Evolutionary conservation across 371 early-diverging fungal species (phyloP).

Genomic region (Thermomucor indicae-seudaticae): DNA sequence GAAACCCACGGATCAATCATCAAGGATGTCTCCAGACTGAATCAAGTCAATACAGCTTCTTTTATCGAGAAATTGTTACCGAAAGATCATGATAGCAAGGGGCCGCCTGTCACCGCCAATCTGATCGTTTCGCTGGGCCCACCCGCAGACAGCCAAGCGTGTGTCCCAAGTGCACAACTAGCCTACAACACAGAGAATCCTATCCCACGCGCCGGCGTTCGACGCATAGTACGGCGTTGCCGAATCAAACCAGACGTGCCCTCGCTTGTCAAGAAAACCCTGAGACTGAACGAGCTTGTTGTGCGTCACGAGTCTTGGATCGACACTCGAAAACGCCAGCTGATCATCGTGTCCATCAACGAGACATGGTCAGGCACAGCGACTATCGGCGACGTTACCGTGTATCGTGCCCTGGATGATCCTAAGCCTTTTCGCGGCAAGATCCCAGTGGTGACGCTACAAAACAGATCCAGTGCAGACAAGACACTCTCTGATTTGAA

Average conservation of each 20-base stretch:
- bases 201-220: slow-evolving; percentile 10
- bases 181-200: background rate
- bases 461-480: no score
- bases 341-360: slow-evolving; percentile 5
- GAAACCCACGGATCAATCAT: background rate
- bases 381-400: slow-evolving; percentile 11
- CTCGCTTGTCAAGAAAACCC: background rate
- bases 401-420: slow-evolving; percentile 5
- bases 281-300: slow-evolving; percentile 8
- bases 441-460: slow-evolving; percentile 1
- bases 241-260: slow-evolving; percentile 8
- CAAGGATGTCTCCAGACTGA: background rate
- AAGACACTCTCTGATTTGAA: slow-evolving; percentile 1
- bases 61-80: no score
- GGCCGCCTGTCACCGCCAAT: background rate
- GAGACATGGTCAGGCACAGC: slow-evolving; percentile 7
- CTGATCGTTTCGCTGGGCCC: background rate
- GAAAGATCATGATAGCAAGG: no score
- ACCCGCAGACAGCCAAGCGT: background rate
- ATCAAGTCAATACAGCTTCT: background rate
- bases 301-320: slow-evolving; percentile 15
- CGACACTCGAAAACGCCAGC: slow-evolving; percentile 2
- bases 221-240: slow-evolving; percentile 12
- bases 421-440: background rate
- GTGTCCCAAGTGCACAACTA: no score